Percentiles rank a stretch among this genome's conserved stretches.
Evolutionary conservation across 306 rosid species (phyloP).

Genomic region (Crotalaria pallida): DNA sequence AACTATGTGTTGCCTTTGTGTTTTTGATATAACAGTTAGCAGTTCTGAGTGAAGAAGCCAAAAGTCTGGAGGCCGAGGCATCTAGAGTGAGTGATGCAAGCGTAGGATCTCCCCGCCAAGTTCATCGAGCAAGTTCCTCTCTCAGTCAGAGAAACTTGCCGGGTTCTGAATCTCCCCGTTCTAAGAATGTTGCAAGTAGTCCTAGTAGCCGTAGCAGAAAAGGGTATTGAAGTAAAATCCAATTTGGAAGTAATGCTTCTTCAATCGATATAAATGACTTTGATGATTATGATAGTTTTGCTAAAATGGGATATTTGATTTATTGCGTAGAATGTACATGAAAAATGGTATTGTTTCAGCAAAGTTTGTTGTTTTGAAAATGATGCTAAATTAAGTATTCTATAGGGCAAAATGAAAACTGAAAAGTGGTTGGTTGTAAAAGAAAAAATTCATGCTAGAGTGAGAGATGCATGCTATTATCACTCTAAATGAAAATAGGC

Average conservation of each 20-base stretch:
- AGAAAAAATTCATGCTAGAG: too few relatives aligned
- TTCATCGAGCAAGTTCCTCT: conserved; percentile 49
- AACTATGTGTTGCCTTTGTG: conserved; percentile 5
- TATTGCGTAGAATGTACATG: conserved; percentile 33
- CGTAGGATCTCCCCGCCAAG: conserved; percentile 61
- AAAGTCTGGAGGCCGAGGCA: conserved; percentile 51
- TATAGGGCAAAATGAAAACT: background rate
- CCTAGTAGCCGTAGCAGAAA: conserved; percentile 66
- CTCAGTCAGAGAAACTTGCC: conserved; percentile 41
- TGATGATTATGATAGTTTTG: conserved; percentile 24
- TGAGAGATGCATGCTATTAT: too few relatives aligned
- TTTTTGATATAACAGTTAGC: conserved; percentile 46
- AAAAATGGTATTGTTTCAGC: conserved; percentile 27
- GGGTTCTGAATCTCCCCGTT: conserved; percentile 23
- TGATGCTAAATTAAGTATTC: conserved; percentile 18
- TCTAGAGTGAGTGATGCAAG: conserved; percentile 48
- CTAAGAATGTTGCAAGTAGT: conserved; percentile 41
- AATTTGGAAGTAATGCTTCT: conserved; percentile 20
- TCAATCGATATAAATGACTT: conserved; percentile 7
- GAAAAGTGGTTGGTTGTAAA: too few relatives aligned
- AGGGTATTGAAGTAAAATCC: conserved; percentile 36
- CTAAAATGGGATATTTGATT: conserved; percentile 22
- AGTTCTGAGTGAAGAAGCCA: conserved; percentile 60
- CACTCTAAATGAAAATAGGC: too few relatives aligned
- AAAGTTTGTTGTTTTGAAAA: conserved; percentile 23